These are phyloP conservation scores for Candida chilensis DNA, from an alignment of 805 yeast genomes.

Conservation along the genomic window DNA sequence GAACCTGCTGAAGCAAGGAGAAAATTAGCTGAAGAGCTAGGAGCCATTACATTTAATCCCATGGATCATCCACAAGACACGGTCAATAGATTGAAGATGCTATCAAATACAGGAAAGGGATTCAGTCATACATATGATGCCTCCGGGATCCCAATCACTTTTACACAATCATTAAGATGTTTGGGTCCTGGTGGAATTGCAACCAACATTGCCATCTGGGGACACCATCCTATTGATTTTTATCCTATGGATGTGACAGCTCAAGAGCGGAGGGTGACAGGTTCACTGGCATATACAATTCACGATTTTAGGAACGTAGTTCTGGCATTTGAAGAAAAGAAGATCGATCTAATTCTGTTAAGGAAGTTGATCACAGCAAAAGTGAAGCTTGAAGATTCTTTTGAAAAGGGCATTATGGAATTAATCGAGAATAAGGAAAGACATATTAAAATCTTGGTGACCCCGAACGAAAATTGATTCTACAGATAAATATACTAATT, in stretches of 20 bases:
- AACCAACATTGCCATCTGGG: conserved; percentile 64
- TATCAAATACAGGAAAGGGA: conserved; percentile 31
- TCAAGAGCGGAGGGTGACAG: conserved; percentile 46
- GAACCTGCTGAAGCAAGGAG: conserved; percentile 52
- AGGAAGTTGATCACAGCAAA: conserved; percentile 44
- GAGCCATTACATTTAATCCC: conserved; percentile 45
- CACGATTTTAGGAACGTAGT: conserved; percentile 51
- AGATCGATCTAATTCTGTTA: conserved; percentile 32
- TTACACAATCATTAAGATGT: conserved; percentile 39
- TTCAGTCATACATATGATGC: conserved; percentile 44
- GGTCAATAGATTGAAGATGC: conserved; percentile 22
- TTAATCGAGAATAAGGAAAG: conserved; percentile 42
- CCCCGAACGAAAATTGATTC: too few relatives aligned
- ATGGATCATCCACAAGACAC: conserved; percentile 14
- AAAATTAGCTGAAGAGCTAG: conserved; percentile 41
- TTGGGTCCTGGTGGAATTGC: conserved; percentile 45
- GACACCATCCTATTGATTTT: conserved; percentile 36
- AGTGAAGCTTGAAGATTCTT: conserved; percentile 37
- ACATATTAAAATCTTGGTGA: conserved; percentile 44
- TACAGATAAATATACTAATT: too few relatives aligned
- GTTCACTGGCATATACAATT: conserved; percentile 53
- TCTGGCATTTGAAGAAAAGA: conserved; percentile 36
- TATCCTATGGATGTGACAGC: conserved; percentile 48
- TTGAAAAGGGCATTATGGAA: conserved; percentile 44
- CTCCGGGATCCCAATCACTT: conserved; percentile 46